These are phyloP conservation scores for Trichosporon sp. DNA, from an alignment of 1,284 basidiomycete genomes.

Conservation along the genomic window DNA sequence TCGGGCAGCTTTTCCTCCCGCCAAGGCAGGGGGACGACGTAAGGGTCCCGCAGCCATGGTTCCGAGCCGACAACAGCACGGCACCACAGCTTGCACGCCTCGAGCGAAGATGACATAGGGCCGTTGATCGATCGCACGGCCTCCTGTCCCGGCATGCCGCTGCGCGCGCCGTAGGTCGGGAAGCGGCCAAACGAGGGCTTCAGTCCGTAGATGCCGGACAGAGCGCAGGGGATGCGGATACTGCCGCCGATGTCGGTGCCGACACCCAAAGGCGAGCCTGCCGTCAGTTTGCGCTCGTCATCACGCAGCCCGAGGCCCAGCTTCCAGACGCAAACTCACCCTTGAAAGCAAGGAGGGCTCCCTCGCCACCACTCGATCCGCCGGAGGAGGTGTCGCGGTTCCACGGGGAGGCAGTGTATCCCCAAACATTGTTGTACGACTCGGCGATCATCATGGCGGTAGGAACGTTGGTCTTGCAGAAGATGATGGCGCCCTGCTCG, in stretches of 20 bases:
- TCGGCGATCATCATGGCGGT: constrained; percentile 43
- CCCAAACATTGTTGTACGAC: constrained; percentile 53
- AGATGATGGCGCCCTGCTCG: constrained; percentile 33
- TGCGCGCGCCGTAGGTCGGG: constrained; percentile 61
- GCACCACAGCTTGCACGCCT: constrained; percentile 57
- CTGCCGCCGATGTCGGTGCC: constrained; percentile 70
- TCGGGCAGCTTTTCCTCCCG: constrained; percentile 57
- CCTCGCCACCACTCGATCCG: constrained; percentile 61
- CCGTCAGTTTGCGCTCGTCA: background rate
- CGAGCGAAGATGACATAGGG: constrained; percentile 59
- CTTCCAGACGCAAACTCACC: constrained; percentile 28
- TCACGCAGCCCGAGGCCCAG: too few relatives aligned
- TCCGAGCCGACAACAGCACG: constrained; percentile 51
- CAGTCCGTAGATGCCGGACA: constrained; percentile 63
- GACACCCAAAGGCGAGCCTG: constrained; percentile 59
- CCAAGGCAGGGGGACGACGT: constrained; percentile 61
- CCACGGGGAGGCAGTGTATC: constrained; percentile 61
- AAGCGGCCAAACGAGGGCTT: constrained; percentile 65
- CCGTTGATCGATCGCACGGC: constrained; percentile 66
- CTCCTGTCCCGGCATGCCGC: constrained; percentile 64
- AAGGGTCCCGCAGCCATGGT: constrained; percentile 66
- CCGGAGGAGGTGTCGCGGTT: constrained; percentile 56
- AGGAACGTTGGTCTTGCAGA: constrained; percentile 41
- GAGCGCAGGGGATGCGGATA: constrained; percentile 60
- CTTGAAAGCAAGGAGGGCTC: constrained; percentile 55